Evolutionary conservation across 345 rosid genomes (phyloP).

Genomic region (Eucalyptus albens): DNA sequence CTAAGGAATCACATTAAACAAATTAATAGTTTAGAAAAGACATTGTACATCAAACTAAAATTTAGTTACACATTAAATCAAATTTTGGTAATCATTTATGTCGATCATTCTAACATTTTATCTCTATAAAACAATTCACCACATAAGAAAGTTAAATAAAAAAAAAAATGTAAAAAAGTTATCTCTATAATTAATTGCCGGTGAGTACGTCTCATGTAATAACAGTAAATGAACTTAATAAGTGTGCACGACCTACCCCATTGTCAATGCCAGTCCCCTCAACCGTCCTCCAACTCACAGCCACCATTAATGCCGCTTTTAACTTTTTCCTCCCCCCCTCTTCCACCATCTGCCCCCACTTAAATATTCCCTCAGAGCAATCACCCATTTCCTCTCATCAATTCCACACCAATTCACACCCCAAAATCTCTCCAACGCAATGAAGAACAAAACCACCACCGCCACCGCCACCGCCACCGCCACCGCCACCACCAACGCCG

Average conservation of each 20-base stretch:
- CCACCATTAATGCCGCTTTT: background rate
- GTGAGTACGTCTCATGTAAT: background rate
- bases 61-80: too few relatives aligned
- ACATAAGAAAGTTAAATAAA: background rate
- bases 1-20: rapidly evolving
- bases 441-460: background rate
- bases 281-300: background rate
- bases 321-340: background rate
- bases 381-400: background rate
- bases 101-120: too few relatives aligned
- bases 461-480: too few relatives aligned
- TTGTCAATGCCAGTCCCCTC: background rate
- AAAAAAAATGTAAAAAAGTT: too few relatives aligned
- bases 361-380: background rate
- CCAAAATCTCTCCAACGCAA: too few relatives aligned
- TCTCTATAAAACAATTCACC: background rate
- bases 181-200: background rate
- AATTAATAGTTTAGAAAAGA: too few relatives aligned
- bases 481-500: background rate
- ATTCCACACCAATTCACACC: background rate
- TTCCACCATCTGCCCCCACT: background rate
- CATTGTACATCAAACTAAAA: rapidly evolving
- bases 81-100: too few relatives aligned
- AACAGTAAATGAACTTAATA: background rate
- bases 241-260: background rate